Conservation (phyloP, 768 basidiomycete genomes). For the Mycena crocata region DNA sequence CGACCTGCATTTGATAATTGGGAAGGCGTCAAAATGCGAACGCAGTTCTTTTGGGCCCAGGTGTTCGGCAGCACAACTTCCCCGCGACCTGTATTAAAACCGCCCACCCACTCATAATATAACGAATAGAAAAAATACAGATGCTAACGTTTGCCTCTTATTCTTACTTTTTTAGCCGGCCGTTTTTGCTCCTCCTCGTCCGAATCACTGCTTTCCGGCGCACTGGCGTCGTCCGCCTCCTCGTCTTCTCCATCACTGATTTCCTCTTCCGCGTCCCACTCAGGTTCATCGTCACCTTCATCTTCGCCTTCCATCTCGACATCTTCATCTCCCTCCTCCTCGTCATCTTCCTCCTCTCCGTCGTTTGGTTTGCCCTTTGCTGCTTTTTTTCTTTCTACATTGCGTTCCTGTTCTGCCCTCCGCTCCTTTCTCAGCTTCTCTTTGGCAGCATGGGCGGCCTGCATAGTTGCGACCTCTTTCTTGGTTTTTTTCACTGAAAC, state of each 20-base stretch:
- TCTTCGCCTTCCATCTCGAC: constrained; percentile 49
- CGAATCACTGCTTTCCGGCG: constrained; percentile 59
- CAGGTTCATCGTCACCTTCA: constrained; percentile 47
- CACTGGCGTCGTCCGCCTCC: constrained; percentile 15
- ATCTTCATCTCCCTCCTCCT: constrained; percentile 55
- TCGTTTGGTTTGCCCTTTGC: constrained; percentile 41
- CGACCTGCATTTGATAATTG: constrained; percentile 94
- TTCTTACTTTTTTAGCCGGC: constrained; percentile 68
- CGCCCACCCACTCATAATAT: constrained; percentile 18
- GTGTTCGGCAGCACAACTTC: constrained; percentile 40
- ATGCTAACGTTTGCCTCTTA: constrained; percentile 58
- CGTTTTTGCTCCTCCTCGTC: constrained; percentile 58
- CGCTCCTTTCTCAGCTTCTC: constrained; percentile 81
- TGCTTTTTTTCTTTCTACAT: constrained; percentile 88
- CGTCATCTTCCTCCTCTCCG: constrained; percentile 53
- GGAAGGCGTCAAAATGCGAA: constrained; percentile 92
- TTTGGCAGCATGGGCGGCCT: constrained; percentile 81
- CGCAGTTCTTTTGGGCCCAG: constrained; percentile 62
- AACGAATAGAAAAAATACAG: constrained; percentile 1
- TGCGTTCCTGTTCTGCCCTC: constrained; percentile 90
- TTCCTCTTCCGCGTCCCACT: constrained; percentile 65
- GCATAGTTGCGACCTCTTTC: constrained; percentile 73
- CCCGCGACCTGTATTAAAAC: constrained; percentile 29
- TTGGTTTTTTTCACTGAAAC: constrained; percentile 90
- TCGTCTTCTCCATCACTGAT: background rate